Base-by-base conservation (phyloP, 1,139 yeast species). In the Yamadazyma songkhlaensis region DNA sequence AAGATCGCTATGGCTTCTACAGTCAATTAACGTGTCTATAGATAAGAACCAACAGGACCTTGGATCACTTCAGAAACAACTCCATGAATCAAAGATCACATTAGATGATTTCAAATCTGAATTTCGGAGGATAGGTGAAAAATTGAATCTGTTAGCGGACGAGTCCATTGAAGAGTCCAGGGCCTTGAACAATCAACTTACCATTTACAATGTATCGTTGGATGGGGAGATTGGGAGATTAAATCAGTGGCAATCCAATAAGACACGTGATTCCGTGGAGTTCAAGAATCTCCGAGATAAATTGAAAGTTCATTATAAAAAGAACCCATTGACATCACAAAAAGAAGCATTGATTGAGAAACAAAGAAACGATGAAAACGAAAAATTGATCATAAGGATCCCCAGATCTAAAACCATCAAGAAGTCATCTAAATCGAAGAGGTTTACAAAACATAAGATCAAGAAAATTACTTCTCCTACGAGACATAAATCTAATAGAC, bases 1-100 rank as follows among this genome's bases (percentile, higher is more conserved):
- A 23, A 64, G 77, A 33, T 67, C 74, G 2, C 49, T 70, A 10
- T 71, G 77, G 77, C 48, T 70, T n/a, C 54, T 70, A 3, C 77
- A 71, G 41, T 53, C 65, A 14, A 57, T 70, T 35, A 71, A 70
- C 40, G 47, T 67, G 21, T 45, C 51, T 10, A 51, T 63, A 3
- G 57, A 54, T 12, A 55, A 58, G 32, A 49, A 46, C 30, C 49
- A 49, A 41, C 43, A 46, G 8, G 22, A 20, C 2, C 9, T 37
- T 6, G n/a, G n/a, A 6, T 4, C 12, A 9, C 11, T 22, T 7
- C 13, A 22, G 3, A 9, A 30, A 44, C 40, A 3, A 31, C 55
- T 29, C 43, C 59, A 29, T 10, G 6, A 29, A 11, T 13, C 24
- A n/a, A 14, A 22, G 13, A 22, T 34, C 9, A 13, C 20, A 3